phyloP scores from a whole-genome alignment of 78 protist species.

The Tieghemostelium lacteum region DNA sequence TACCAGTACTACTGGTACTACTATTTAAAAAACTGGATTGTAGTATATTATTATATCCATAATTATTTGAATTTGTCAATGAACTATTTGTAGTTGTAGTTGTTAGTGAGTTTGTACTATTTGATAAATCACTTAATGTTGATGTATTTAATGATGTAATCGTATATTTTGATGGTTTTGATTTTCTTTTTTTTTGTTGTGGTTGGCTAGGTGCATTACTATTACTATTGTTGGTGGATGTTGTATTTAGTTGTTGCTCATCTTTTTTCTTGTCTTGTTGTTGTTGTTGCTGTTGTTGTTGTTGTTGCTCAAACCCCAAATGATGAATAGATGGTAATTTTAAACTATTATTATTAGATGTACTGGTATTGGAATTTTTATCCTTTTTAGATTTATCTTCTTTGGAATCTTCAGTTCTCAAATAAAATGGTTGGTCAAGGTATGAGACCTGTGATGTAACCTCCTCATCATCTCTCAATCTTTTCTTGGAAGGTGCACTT shows the following conservation, averaged over 20 bases:
- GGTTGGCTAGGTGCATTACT: neutral
- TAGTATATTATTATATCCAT: neutral
- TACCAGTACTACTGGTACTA: neutral
- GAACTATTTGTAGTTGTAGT: neutral
- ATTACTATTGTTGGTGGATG: neutral
- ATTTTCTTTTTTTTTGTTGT: slow-evolving; percentile 35
- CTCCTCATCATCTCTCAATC: slow-evolving; percentile 19
- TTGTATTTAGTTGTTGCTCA: neutral
- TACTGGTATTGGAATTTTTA: neutral
- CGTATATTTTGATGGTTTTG: slow-evolving; percentile 64
- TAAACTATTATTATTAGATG: slow-evolving; percentile 13
- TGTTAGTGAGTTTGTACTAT: neutral
- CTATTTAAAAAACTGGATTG: neutral
- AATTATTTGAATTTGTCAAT: neutral
- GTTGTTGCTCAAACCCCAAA: slow-evolving; percentile 27
- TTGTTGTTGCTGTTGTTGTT: neutral
- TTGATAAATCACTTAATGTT: neutral
- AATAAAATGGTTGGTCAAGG: neutral
- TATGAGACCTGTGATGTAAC: neutral
- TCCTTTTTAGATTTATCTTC: neutral
- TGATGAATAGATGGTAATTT: slow-evolving; percentile 68
- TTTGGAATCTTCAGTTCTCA: slow-evolving; percentile 19
- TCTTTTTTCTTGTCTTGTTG: neutral
- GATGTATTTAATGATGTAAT: slow-evolving; percentile 1
- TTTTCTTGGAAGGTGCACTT: slow-evolving; percentile 32